Percentiles rank a stretch among this genome's conserved stretches.
Conservation (phyloP, 352 stramenopile species). For the Phytophthora boehmeriae region DNA sequence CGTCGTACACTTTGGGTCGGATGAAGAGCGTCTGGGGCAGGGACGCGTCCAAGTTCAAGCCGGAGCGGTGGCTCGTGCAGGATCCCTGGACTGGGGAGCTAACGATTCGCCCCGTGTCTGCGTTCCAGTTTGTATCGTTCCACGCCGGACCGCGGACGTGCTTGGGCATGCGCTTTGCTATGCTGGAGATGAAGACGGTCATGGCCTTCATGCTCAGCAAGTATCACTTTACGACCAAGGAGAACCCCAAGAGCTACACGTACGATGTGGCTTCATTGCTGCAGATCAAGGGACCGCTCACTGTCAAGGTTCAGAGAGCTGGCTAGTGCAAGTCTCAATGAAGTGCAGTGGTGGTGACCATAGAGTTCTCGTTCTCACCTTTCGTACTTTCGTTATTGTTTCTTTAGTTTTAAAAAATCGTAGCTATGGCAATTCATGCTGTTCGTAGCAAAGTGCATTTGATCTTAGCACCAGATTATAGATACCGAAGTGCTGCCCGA, state of each 20-base stretch:
- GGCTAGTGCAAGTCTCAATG: constrained; percentile 10
- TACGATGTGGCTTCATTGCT: constrained; percentile 43
- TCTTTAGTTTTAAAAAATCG: constrained; percentile 15
- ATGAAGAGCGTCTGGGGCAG: constrained; percentile 56
- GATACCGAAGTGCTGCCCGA: no score
- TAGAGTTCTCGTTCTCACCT: constrained; percentile 3
- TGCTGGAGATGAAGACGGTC: constrained; percentile 58
- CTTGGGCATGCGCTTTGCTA: constrained; percentile 45
- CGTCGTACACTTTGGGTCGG: constrained; percentile 55
- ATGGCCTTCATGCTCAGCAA: constrained; percentile 43
- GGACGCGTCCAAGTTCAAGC: constrained; percentile 65
- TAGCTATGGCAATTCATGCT: neutral
- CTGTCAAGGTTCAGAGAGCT: constrained; percentile 35
- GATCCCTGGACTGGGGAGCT: constrained; percentile 27
- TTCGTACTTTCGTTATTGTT: neutral
- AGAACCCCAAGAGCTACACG: constrained; percentile 46
- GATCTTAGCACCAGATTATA: no score
- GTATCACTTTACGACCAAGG: constrained; percentile 45
- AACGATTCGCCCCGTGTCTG: constrained; percentile 35
- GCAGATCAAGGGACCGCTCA: constrained; percentile 38
- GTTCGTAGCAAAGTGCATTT: no score
- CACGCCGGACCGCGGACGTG: constrained; percentile 39
- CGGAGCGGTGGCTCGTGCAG: constrained; percentile 62
- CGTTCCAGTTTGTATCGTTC: constrained; percentile 44
- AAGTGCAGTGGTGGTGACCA: neutral